Base-by-base conservation (phyloP, 257 asterid genomes). In the Solanum chilense region DNA sequence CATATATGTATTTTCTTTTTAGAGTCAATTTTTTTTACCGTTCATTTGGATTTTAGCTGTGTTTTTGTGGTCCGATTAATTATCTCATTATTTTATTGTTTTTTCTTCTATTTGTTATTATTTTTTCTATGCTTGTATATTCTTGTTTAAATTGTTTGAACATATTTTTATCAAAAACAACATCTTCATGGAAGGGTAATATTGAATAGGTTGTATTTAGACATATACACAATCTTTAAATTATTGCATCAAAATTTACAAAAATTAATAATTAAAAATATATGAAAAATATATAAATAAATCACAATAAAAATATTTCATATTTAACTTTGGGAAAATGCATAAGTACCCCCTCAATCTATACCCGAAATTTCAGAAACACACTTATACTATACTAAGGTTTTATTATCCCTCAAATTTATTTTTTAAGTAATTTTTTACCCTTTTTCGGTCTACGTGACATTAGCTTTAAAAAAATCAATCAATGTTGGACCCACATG, bases 291-390 rank as follows among this genome's bases (percentile, higher is more conserved):
- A 12, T 25, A 66, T 25, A 12, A 25, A 3, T 66, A 66, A 2
- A 25, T 25, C 3, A 25, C 9, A 12, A 23, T 58, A 0, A 58
- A 58, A 20, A 21, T 3, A 0, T 2, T 11, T 5, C 9, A 14
- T 62, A 64, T 14, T 6, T 29, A 6, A 33, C 1, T 33, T 33
- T 0, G 1, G 1, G 1, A 33, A 33, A 33, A 33, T 33, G 5
- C 5, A 33, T 0, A 33, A 3, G 35, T 33, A 33, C 1, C 5
- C 5, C 1, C 0, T 33, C 1, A 33, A 33, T 0, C 35, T 4
- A 33, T 33, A 33, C 0, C 5, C 5, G 35, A 33, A 33, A 33
- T 33, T 1, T 4, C 5, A 33, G 5, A 33, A 1, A 33, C 5
- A 33, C 5, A 33, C 0, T 33, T 33, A 33, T 4, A 33, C 1